phyloP scores from a whole-genome alignment of 768 basidiomycete species.

The Tubosaeta sp. region DNA sequence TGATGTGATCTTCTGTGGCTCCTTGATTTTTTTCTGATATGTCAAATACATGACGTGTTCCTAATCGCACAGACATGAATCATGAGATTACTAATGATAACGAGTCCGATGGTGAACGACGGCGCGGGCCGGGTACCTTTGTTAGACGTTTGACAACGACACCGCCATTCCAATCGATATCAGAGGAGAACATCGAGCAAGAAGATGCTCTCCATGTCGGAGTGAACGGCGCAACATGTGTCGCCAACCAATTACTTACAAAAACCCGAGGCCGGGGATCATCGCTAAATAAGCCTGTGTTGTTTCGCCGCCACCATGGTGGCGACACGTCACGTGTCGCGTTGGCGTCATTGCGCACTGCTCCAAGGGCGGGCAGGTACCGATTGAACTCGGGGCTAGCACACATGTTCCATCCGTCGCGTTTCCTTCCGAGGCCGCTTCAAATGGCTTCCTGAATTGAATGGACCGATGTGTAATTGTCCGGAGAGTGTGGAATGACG shows the following conservation, averaged over 20 bases:
- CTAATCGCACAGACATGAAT: too few relatives aligned
- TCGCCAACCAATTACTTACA: slow-evolving; percentile 35
- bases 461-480: too few relatives aligned
- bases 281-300: slow-evolving; percentile 1
- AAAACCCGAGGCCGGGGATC: slow-evolving; percentile 39
- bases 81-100: background rate
- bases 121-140: background rate
- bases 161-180: background rate
- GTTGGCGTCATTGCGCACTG: slow-evolving; percentile 23
- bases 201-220: too few relatives aligned
- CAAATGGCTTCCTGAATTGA: too few relatives aligned
- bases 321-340: slow-evolving; percentile 10
- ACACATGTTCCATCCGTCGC: background rate
- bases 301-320: slow-evolving; percentile 27
- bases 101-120: background rate
- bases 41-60: too few relatives aligned
- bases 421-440: too few relatives aligned
- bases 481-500: background rate
- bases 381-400: background rate
- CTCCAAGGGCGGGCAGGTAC: slow-evolving; percentile 7
- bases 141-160: too few relatives aligned
- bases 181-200: too few relatives aligned
- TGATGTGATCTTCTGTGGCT: too few relatives aligned
- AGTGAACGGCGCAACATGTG: slow-evolving; percentile 40
- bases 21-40: too few relatives aligned